Conservation (phyloP, 1,139 yeast species). For the Zygosaccharomyces sapae region DNA sequence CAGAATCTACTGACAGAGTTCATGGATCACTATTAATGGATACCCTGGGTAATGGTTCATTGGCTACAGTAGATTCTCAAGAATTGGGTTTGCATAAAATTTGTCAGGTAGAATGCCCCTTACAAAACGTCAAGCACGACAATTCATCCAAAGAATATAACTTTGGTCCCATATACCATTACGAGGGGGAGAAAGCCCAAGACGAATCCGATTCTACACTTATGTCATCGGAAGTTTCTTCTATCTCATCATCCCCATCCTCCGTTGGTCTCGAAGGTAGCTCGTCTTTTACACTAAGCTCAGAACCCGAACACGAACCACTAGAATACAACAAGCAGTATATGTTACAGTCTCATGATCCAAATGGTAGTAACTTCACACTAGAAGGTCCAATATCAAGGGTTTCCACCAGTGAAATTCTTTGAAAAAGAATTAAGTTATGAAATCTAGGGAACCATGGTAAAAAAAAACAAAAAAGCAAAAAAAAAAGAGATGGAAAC, state of each 20-base stretch:
- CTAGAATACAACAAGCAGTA: conserved; percentile 6
- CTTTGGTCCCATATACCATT: conserved; percentile 1
- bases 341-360: conserved; percentile 3
- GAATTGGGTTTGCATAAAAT: conserved; percentile 28
- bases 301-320: conserved; percentile 8
- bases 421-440: background rate
- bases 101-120: conserved; percentile 16
- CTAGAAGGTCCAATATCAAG: background rate
- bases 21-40: conserved; percentile 16
- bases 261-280: conserved; percentile 9
- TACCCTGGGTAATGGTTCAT: conserved; percentile 17
- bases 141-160: conserved; percentile 11
- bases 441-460: background rate
- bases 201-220: conserved; percentile 13
- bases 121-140: conserved; percentile 5
- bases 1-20: conserved; percentile 4
- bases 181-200: conserved; percentile 3
- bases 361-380: conserved; percentile 7
- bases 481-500: background rate
- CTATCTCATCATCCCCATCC: conserved; percentile 9
- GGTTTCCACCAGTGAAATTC: background rate
- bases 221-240: conserved; percentile 10
- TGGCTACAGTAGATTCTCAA: conserved; percentile 21
- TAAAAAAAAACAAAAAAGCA: too few species aligned
- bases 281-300: conserved; percentile 12